phyloP scores from a whole-genome alignment of 768 basidiomycete genomes.

The Coprinopsis marcescibilis region DNA sequence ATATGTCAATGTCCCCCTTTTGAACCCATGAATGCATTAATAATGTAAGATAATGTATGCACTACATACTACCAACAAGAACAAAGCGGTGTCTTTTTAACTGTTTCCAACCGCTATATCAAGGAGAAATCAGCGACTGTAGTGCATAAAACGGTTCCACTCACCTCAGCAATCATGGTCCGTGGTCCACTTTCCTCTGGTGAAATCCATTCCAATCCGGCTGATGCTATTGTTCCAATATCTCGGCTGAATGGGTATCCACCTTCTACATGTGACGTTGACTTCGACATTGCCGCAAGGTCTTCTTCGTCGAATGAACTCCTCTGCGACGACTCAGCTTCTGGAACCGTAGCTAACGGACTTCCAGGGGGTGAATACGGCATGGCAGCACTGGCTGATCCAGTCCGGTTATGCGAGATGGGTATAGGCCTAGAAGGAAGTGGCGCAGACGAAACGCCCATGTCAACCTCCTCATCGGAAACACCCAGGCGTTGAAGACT shows the following conservation, averaged over 20 bases:
- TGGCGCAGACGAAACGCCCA: conserved; percentile 39
- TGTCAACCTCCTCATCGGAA: conserved; percentile 59
- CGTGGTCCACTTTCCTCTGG: conserved; percentile 32
- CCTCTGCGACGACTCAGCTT: conserved; percentile 34
- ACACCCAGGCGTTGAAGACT: conserved; percentile 68
- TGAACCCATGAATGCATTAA: conserved; percentile 6
- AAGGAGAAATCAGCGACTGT: not conserved
- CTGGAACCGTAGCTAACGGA: conserved; percentile 52
- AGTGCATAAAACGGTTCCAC: conserved; percentile 15
- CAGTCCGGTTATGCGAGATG: conserved; percentile 11
- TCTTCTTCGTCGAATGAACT: conserved; percentile 66
- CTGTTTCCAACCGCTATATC: conserved; percentile 64
- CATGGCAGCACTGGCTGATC: conserved; percentile 23
- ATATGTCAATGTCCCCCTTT: conserved; percentile 5
- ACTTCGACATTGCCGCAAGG: conserved; percentile 69
- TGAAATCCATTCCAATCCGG: conserved; percentile 43
- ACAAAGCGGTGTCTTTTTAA: conserved; percentile 63
- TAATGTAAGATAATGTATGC: conserved; percentile 10
- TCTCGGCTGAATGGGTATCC: conserved; percentile 31
- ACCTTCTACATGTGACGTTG: conserved; percentile 63
- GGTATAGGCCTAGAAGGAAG: conserved; percentile 23
- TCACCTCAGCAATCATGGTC: conserved; percentile 68
- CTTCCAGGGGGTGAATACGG: conserved; percentile 56
- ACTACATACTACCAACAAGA: conserved; percentile 53
- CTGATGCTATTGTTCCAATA: conserved; percentile 25